Evolutionary conservation across 179 eudicot species (phyloP), one percentile per base, ranked within the genome.

Genomic region (Beta corolliflora): DNA sequence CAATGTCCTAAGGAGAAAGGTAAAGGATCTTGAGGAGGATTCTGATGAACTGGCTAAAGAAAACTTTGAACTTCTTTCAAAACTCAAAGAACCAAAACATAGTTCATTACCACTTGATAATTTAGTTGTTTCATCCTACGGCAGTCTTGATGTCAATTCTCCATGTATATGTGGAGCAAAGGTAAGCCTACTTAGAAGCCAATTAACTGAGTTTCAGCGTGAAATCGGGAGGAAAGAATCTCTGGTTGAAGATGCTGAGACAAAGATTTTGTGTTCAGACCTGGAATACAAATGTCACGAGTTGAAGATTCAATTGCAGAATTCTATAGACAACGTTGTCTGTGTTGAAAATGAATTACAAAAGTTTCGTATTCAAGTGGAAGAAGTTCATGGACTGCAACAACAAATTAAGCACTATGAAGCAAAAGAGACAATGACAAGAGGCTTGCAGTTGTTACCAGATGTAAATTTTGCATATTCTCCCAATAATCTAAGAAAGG

Each of bases 31-130:
- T 36, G 99, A 92, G 86, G 88, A 76, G 58, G 94, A 92, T 79
- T 91, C 95, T 79, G 75, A 74, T 75, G 98, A 95, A 87, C 93
- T 95, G 75, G 89, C 97, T 59, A 83, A 88, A 74, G 95, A 93
- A 83, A 93, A 93, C 83, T 75, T 93, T 67, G 88, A 89, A 59
- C 95, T 93, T 77, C 44, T 91, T 63, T 73, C 88, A 77, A 88
- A 93, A 91, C 88, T 91, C 81, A 91, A 91, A 86, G 91, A 87
- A 65, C 79, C 82, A 73, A 81, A 70, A 21, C 72, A 75, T 29
- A 71, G 75, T 60, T 15, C 19, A 68, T 65, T 67, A 5, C 52
- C 50, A 65, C 70, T 78, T 52, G 84, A 77, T 78, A 73, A 53
- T 44, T 90, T 77, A 18, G 81, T 83, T 81, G 77, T 65, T 52